A percentile compares a stretch with the other conserved stretches of the same genome.
Conservation (phyloP, 768 basidiomycete species). For the Lepiota subincarnata region DNA sequence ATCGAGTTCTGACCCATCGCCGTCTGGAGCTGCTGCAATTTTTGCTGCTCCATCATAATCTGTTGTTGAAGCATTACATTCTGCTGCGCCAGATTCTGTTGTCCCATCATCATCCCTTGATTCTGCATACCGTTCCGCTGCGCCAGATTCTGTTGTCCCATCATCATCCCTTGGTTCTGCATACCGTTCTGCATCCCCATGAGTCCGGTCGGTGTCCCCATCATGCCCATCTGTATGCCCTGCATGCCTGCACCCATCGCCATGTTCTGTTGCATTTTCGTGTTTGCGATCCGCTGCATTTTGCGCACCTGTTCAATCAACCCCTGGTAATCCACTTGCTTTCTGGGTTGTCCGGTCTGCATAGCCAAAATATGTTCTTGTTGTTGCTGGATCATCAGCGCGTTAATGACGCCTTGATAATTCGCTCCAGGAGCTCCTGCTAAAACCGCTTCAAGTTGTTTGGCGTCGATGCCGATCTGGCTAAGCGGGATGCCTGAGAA, state of each 20-base stretch:
- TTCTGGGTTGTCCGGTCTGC: conserved; percentile 3
- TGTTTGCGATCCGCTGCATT: conserved; percentile 14
- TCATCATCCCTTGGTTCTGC: not conserved
- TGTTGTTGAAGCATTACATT: conserved; percentile 5
- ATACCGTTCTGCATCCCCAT: conserved; percentile 5
- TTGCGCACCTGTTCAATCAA: conserved; percentile 13
- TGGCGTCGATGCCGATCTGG: conserved; percentile 16
- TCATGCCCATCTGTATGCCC: conserved; percentile 13
- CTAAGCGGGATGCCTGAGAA: conserved; percentile 11
- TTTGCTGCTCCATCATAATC: conserved; percentile 2
- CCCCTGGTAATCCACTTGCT: conserved; percentile 5
- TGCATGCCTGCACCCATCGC: conserved; percentile 21
- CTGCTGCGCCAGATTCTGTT: not conserved
- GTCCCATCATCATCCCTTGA: not conserved
- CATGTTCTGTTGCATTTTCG: conserved; percentile 15
- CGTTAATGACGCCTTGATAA: conserved; percentile 29
- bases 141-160: not conserved
- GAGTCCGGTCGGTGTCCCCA: conserved; percentile 1
- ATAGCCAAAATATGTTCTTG: conserved; percentile 12
- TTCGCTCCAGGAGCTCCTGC: conserved; percentile 28
- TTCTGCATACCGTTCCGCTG: conserved; percentile 6
- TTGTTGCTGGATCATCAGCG: conserved; percentile 27
- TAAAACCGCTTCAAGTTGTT: conserved; percentile 26
- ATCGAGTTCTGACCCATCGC: conserved; percentile 7
- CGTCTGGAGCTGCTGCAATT: conserved; percentile 10